Conservation (phyloP, 2,329 filamentous ascomycete genomes). For the Ceratocystis alfenasii region DNA sequence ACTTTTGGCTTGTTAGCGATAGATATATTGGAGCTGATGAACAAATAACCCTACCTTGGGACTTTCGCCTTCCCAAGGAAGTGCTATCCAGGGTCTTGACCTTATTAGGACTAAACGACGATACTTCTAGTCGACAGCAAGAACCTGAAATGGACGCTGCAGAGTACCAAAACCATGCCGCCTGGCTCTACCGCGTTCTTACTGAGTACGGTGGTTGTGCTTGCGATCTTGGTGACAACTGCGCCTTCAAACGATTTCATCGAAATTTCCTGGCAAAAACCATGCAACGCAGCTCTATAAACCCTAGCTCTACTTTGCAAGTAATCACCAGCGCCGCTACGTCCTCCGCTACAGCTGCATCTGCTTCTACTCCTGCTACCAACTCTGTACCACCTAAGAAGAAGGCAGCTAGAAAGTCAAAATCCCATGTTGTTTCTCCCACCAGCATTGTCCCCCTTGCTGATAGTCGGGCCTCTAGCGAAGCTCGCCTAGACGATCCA, state of each 20-base stretch:
- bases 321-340: constrained; percentile 21
- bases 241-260: constrained; percentile 52
- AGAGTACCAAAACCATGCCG: constrained; percentile 48
- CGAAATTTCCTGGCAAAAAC: constrained; percentile 39
- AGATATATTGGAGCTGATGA: constrained; percentile 55
- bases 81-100: constrained; percentile 44
- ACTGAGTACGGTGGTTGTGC: constrained; percentile 72
- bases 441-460: constrained; percentile 50
- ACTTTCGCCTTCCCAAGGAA: constrained; percentile 50
- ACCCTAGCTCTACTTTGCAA: constrained; percentile 17
- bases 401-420: constrained; percentile 45
- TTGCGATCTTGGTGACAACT: constrained; percentile 52
- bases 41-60: constrained; percentile 56
- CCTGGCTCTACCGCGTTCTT: constrained; percentile 57
- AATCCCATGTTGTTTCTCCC: constrained; percentile 45
- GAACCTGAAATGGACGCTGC: constrained; percentile 46
- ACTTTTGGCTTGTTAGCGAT: constrained; percentile 86
- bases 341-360: not conserved
- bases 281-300: constrained; percentile 30
- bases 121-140: constrained; percentile 37
- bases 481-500: constrained; percentile 45
- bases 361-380: not conserved
- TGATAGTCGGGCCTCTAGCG: constrained; percentile 53
- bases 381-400: constrained; percentile 26
- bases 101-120: constrained; percentile 50